Conservation (phyloP, 1,139 yeast genomes). For the Magnusiomyces sp. region DNA sequence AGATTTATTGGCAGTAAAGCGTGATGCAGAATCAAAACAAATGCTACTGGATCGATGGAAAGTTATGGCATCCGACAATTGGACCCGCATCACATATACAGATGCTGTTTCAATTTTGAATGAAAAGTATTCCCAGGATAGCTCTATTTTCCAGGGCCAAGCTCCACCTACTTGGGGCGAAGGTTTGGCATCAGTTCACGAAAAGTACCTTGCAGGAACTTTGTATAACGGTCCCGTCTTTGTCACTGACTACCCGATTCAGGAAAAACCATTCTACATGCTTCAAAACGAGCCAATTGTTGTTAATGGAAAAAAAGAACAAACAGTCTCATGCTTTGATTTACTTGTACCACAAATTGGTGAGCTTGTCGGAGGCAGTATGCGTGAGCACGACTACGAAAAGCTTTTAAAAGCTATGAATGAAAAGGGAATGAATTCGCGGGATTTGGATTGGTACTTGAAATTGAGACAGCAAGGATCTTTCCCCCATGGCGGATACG, state of each 20-base stretch:
- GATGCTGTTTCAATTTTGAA: slow-evolving; percentile 58
- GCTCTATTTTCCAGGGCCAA: slow-evolving; percentile 23
- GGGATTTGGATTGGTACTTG: slow-evolving; percentile 72
- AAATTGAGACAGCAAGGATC: slow-evolving; percentile 67
- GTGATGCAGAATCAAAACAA: slow-evolving; percentile 34
- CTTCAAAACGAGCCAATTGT: slow-evolving; percentile 28
- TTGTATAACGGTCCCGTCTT: slow-evolving; percentile 70
- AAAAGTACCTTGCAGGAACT: slow-evolving; percentile 75
- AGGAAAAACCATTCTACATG: slow-evolving; percentile 90
- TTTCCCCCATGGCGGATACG: slow-evolving; percentile 95
- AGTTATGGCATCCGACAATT: slow-evolving; percentile 33
- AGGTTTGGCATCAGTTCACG: slow-evolving; percentile 75
- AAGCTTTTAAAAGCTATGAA: slow-evolving; percentile 44
- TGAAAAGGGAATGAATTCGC: slow-evolving; percentile 32
- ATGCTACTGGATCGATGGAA: slow-evolving; percentile 34
- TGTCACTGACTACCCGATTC: slow-evolving; percentile 78
- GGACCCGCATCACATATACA: slow-evolving; percentile 69
- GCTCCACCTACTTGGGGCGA: slow-evolving; percentile 56
- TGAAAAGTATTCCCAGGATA: slow-evolving; percentile 26
- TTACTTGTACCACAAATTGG: slow-evolving; percentile 84
- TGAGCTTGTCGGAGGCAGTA: slow-evolving; percentile 92
- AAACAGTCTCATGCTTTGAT: slow-evolving; percentile 85
- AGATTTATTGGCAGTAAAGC: slow-evolving; percentile 34
- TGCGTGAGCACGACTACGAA: slow-evolving; percentile 66
- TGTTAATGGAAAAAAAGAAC: background rate